A percentile compares a stretch with the other conserved stretches of the same genome.
phyloP scores from a whole-genome alignment of 345 rosid species.

The Dipteronia dyeriana region DNA sequence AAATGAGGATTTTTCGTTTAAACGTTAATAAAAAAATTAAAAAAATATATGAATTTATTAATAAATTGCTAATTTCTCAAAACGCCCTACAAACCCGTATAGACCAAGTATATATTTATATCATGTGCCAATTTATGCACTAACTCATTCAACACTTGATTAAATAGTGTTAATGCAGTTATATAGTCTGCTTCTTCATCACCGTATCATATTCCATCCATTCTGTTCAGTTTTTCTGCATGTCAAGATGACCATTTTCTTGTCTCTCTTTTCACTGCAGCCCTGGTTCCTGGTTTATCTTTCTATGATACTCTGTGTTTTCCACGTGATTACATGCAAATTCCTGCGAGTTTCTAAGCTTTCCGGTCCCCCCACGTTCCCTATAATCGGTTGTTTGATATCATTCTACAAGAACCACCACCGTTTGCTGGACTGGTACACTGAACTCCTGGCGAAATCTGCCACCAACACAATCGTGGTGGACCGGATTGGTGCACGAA shows the following conservation, averaged over 20 bases:
- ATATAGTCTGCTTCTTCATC: not conserved
- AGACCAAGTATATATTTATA: not conserved
- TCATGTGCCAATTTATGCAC: not conserved
- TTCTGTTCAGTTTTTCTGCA: slow-evolving; percentile 4
- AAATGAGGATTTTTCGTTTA: too few relatives aligned
- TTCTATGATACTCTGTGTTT: slow-evolving; percentile 21
- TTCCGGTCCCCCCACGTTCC: slow-evolving; percentile 51
- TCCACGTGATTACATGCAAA: slow-evolving; percentile 19
- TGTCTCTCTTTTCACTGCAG: slow-evolving; percentile 20
- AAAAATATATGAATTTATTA: not conserved
- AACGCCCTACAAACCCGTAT: not conserved
- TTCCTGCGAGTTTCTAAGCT: slow-evolving; percentile 15
- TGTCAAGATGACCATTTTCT: slow-evolving; percentile 27
- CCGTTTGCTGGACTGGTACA: slow-evolving; percentile 83
- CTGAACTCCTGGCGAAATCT: slow-evolving; percentile 57
- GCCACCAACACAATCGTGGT: slow-evolving; percentile 60
- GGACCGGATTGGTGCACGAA: slow-evolving; percentile 55
- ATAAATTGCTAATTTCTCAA: not conserved
- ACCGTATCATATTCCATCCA: too few relatives aligned
- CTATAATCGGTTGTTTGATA: slow-evolving; percentile 69
- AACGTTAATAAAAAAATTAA: too few relatives aligned
- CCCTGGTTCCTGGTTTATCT: slow-evolving; percentile 15
- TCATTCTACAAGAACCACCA: slow-evolving; percentile 63
- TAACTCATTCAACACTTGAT: not conserved
- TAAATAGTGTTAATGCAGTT: not conserved